Percentiles rank a stretch among this genome's conserved stretches.
Conservation (phyloP, 805 yeast genomes). For the Lipomyces mesembrius region DNA sequence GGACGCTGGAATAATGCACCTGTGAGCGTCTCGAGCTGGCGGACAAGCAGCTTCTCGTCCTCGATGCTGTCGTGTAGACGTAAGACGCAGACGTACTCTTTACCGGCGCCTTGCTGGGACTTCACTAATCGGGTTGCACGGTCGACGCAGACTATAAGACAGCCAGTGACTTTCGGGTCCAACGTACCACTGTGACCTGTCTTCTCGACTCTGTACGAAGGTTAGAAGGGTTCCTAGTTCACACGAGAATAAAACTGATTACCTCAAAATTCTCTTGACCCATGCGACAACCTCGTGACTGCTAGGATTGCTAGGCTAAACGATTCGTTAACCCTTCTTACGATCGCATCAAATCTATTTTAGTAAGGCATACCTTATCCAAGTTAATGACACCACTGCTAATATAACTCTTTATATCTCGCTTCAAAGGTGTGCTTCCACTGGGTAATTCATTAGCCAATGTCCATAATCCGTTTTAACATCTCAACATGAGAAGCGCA, state of each 20-base stretch:
- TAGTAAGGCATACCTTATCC: conserved; percentile 60
- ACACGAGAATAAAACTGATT: neutral
- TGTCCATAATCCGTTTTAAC: neutral
- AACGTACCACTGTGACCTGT: conserved; percentile 99
- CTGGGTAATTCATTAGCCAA: conserved; percentile 13
- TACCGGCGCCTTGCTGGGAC: conserved; percentile 99
- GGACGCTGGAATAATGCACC: conserved; percentile 99
- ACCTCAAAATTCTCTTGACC: conserved; percentile 83
- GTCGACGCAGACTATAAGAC: conserved; percentile 96
- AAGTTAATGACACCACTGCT: conserved; percentile 95
- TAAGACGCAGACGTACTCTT: conserved; percentile 97
- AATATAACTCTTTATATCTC: conserved; percentile 88
- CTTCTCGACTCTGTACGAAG: conserved; percentile 77
- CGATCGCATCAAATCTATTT: neutral
- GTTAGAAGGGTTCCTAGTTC: neutral
- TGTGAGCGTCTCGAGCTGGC: conserved; percentile 89
- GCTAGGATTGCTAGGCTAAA: conserved; percentile 88
- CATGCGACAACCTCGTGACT: conserved; percentile 99
- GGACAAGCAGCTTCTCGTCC: conserved; percentile 86
- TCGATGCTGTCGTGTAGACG: conserved; percentile 92
- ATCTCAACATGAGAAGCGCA: neutral
- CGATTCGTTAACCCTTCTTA: neutral
- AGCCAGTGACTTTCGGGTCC: conserved; percentile 98
- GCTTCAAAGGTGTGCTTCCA: conserved; percentile 91
- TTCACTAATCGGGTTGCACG: conserved; percentile 97